Evolutionary conservation across 495 filamentous ascomycete genomes (phyloP), one percentile per base, ranked within the genome.

Genomic region (Aspergillus sclerotiicarbonarius): DNA sequence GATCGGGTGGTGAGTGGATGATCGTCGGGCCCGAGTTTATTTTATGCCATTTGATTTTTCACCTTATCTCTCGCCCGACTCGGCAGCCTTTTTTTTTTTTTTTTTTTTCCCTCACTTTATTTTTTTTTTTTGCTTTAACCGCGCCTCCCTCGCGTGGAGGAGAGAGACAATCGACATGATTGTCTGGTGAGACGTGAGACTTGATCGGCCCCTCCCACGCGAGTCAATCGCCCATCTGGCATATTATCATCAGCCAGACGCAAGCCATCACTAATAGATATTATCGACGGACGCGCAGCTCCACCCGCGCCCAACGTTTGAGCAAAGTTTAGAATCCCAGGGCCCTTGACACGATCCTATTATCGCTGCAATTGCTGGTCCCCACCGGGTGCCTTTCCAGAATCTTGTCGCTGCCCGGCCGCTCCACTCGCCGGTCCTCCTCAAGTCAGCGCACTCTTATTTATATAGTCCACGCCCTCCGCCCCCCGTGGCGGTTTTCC

Each of bases 401-500:
- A 60, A 59, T 43, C 54, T 52, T 54, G 58, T 39, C 54, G 57
- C 25, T 25, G 25, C 56, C 58, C 54, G 50, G 45, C 44, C 53
- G 61, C 54, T 60, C 55, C 58, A 58, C 47, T 64, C 33, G 33
- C 9, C 33, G 8, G 9, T 7, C 13, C 33, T 15, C 33, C 33
- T 37, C 33, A 37, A 37, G 33, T 37, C 33, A 9, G 33, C 13
- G 9, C 33, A 37, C 33, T 60, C 62, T 55, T 62, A 66, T 64
- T 67, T 66, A 67, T 69, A 69, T 61, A 49, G 51, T 46, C 8
- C 55, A 31, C 52, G 20, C 31, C 57, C 50, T 54, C 61, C 54
- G 53, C 61, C 63, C 67, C 66, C 67, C 66, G 71, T 73, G 65
- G 66, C 69, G 58, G 63, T 60, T 60, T 55, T 51, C 53, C 49